Evolutionary conservation across 768 basidiomycete genomes (phyloP).

Genomic region (Rossbeevera mucosa): DNA sequence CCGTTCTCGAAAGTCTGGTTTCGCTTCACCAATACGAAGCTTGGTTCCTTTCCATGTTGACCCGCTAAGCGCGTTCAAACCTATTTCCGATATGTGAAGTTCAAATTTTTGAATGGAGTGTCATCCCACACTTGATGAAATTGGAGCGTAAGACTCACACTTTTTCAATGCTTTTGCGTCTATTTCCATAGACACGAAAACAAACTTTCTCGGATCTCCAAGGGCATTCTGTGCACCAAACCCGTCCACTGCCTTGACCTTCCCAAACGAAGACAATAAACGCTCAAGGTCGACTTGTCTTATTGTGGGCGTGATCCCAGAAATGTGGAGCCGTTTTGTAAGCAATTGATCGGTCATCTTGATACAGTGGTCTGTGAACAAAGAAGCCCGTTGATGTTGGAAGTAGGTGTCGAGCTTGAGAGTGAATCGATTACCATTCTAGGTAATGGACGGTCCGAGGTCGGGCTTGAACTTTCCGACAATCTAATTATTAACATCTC

Average conservation of each 20-base stretch:
- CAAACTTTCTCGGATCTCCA: conserved; percentile 67
- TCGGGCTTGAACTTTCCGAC: too few species aligned
- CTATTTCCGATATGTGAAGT: conserved; percentile 34
- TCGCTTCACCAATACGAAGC: conserved; percentile 79
- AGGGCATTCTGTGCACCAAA: conserved; percentile 60
- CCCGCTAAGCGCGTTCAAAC: conserved; percentile 72
- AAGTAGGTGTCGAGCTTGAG: neutral
- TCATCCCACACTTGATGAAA: neutral
- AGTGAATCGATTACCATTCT: neutral
- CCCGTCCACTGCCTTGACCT: conserved; percentile 63
- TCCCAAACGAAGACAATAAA: conserved; percentile 63
- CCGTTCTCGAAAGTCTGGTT: conserved; percentile 66
- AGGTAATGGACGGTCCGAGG: neutral
- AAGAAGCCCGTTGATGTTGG: neutral
- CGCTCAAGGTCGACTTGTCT: conserved; percentile 50
- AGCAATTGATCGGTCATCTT: conserved; percentile 22
- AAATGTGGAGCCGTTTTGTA: conserved; percentile 66
- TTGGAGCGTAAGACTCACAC: conserved; percentile 43
- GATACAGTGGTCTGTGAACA: neutral
- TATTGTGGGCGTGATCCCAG: conserved; percentile 68
- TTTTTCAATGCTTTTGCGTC: conserved; percentile 53
- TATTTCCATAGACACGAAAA: conserved; percentile 66
- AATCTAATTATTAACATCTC: too few species aligned
- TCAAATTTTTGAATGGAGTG: neutral
- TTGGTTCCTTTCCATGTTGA: conserved; percentile 88